Evolutionary conservation across 352 stramenopile genomes (phyloP), one percentile per base, ranked within the genome.

Genomic region (Pythium dissimile): DNA sequence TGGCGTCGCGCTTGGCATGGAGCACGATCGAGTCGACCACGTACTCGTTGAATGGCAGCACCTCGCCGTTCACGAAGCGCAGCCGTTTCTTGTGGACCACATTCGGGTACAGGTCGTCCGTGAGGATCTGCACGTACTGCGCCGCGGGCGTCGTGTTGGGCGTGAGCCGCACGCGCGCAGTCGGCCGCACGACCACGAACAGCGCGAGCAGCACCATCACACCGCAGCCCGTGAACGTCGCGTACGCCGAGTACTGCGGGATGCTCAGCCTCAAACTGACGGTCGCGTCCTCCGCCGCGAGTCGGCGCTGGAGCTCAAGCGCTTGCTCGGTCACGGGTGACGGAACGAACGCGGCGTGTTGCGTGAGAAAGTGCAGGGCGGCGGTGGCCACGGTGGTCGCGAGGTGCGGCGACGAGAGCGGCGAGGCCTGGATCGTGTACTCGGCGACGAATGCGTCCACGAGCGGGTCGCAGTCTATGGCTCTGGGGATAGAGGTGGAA

Each of bases 31-130:
- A 66, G 53, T 89, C 74, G 9, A 87, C 69, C 28, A 83, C 56
- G 51, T 86, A 89, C 57, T 89, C 79, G 55, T 86, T 80, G 54
- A 89, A 85, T 5, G 77, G 59, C 51, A 89, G 52, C 44, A 66
- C 74, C 41, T 89, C 79, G 37, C 79, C 79, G 38, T 86, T 87
- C 18, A 65, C 61, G 49, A 87, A 86, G 7, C 74, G 72, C 31
- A 89, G 66, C 1, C 74, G 70, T 58, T 89, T 89, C 68, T 89
- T 86, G 71, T 89, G 73, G 23, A 89, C 77, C 27, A 86, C 37
- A 31, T 87, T 72, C 0, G 79, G 79, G 35, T 89, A 89, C 56
- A 83, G 52, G 49, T 89, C 76, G 53, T 89, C 79, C 7, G 79
- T 89, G 37, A 87, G 66, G 41, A 89, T 84, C 56, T 86, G 72